Evolutionary conservation across 192 early-diverging fungal genomes (phyloP).

Genomic region (Linderina pennispora): DNA sequence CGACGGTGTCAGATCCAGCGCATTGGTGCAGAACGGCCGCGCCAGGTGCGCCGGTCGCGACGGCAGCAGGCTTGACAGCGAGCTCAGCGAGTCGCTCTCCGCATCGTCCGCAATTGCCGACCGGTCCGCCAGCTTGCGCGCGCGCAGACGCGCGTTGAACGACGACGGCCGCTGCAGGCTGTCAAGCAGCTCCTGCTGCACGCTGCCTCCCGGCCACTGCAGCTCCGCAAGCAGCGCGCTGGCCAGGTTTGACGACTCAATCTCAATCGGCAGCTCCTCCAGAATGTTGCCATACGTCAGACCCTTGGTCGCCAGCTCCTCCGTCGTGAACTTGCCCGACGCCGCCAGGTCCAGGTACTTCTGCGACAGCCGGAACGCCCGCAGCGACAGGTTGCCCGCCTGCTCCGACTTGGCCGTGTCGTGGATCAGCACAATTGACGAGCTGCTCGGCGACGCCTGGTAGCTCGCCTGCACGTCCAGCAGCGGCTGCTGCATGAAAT

Average conservation of each 20-base stretch:
- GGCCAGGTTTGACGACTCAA: conserved; percentile 79
- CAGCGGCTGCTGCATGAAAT: conserved; percentile 83
- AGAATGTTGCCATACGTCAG: conserved; percentile 83
- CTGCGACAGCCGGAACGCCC: conserved; percentile 83
- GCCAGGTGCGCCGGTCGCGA: conserved; percentile 38
- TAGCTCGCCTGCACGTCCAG: conserved; percentile 89
- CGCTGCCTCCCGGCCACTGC: conserved; percentile 46
- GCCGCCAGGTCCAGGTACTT: conserved; percentile 80
- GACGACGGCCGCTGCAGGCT: conserved; percentile 52
- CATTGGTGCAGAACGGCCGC: conserved; percentile 55
- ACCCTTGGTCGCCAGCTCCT: conserved; percentile 66
- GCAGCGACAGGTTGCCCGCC: conserved; percentile 78
- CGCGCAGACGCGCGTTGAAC: conserved; percentile 53
- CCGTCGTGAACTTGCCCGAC: conserved; percentile 78
- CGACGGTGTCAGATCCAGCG: conserved; percentile 64
- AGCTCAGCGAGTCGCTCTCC: conserved; percentile 24
- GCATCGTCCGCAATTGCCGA: conserved; percentile 58
- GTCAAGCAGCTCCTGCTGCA: conserved; percentile 59
- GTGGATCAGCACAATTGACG: conserved; percentile 90
- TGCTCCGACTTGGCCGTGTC: conserved; percentile 79
- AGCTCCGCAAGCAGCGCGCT: conserved; percentile 72
- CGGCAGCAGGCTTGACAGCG: conserved; percentile 41
- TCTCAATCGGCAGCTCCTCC: conserved; percentile 81
- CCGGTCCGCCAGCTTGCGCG: conserved; percentile 50
- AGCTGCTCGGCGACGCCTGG: conserved; percentile 73